phyloP scores from a whole-genome alignment of 225 moss, liverwort and hornwort genomes.

The Physcomitrium patens region DNA sequence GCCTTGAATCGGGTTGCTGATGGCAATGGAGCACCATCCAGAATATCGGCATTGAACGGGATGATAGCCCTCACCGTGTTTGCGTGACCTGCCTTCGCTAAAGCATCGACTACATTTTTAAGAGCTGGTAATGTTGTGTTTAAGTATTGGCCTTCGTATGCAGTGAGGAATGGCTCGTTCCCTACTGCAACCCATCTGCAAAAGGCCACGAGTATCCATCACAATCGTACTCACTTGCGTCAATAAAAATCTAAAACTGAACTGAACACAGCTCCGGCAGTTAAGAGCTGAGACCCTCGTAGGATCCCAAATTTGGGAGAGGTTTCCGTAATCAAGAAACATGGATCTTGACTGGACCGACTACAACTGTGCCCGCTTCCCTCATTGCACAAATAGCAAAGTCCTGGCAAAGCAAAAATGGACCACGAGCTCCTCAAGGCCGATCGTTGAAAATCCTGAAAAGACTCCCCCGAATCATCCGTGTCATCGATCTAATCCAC shows the following conservation, averaged over 20 bases:
- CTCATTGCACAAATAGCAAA: neutral
- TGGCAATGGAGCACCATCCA: conserved; percentile 56
- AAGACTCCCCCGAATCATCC: no score
- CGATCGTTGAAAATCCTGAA: no score
- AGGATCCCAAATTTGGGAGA: neutral
- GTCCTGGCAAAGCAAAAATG: no score
- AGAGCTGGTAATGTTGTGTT: conserved; percentile 73
- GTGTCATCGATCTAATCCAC: no score
- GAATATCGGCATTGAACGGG: conserved; percentile 81
- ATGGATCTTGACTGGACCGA: neutral
- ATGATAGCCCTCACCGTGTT: conserved; percentile 54
- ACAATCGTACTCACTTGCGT: neutral
- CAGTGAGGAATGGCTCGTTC: conserved; percentile 77
- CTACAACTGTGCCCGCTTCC: neutral
- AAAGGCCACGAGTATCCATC: conserved; percentile 10
- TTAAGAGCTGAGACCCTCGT: neutral
- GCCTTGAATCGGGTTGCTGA: conserved; percentile 62
- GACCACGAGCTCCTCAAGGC: no score
- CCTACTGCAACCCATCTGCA: conserved; percentile 80
- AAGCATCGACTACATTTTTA: conserved; percentile 56
- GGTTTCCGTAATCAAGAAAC: no score
- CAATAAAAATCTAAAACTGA: neutral
- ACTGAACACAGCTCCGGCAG: neutral
- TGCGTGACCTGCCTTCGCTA: conserved; percentile 47
- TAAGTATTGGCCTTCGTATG: conserved; percentile 61